Evolutionary conservation across 805 yeast genomes (phyloP).

Genomic region (Ogataea wickerhamii): DNA sequence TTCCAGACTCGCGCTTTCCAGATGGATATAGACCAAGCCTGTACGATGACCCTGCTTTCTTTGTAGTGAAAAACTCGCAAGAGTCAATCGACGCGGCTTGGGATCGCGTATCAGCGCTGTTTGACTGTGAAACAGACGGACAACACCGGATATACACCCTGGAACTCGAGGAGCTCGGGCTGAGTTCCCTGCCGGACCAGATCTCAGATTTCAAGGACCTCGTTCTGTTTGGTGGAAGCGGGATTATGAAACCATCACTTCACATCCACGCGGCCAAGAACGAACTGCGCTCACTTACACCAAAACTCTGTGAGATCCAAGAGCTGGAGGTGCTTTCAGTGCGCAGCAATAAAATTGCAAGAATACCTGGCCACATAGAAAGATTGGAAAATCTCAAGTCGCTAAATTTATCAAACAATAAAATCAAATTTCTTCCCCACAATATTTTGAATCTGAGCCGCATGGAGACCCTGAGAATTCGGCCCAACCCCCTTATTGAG

Average conservation of each 20-base stretch:
- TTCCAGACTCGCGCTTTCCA: slow-evolving; percentile 29
- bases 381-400: slow-evolving; percentile 42
- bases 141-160: slow-evolving; percentile 38
- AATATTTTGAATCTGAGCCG: slow-evolving; percentile 45
- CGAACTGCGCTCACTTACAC: slow-evolving; percentile 45
- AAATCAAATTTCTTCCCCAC: slow-evolving; percentile 48
- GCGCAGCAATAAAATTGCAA: slow-evolving; percentile 46
- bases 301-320: slow-evolving; percentile 46
- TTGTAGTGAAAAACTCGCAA: slow-evolving; percentile 25
- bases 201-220: slow-evolving; percentile 53
- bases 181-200: slow-evolving; percentile 53
- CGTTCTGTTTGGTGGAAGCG: slow-evolving; percentile 39
- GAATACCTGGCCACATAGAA: slow-evolving; percentile 46
- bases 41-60: slow-evolving; percentile 33
- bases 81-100: slow-evolving; percentile 33
- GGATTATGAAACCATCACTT: slow-evolving; percentile 34
- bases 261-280: slow-evolving; percentile 53
- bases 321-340: slow-evolving; percentile 50
- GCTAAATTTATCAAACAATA: slow-evolving; percentile 49
- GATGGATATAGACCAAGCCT: slow-evolving; percentile 27
- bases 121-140: slow-evolving; percentile 37
- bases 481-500: slow-evolving; percentile 49
- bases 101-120: slow-evolving; percentile 40
- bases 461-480: slow-evolving; percentile 45
- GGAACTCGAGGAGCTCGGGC: slow-evolving; percentile 43